Evolutionary conservation across 768 basidiomycete species (phyloP).

Genomic region (Mycena haematopus): DNA sequence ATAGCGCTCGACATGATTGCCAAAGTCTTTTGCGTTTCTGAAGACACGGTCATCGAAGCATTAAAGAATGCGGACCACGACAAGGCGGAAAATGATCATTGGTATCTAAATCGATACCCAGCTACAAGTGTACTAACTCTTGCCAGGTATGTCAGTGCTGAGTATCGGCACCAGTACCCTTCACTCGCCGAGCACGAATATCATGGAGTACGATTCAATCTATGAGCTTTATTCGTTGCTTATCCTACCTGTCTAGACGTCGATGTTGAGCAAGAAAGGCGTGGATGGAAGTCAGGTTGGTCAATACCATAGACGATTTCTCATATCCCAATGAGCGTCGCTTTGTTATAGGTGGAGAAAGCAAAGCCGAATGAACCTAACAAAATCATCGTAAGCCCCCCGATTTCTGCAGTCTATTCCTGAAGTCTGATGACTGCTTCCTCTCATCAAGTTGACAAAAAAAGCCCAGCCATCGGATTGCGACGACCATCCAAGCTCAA

Average conservation of each 20-base stretch:
- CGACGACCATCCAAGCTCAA: not conserved
- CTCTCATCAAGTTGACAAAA: not conserved
- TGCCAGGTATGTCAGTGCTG: slow-evolving; percentile 15
- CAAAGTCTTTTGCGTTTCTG: slow-evolving; percentile 13
- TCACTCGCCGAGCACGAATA: not conserved
- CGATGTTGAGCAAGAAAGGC: not conserved
- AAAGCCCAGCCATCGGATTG: not conserved
- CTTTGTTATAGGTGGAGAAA: not conserved
- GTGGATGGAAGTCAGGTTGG: not conserved
- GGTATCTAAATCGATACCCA: not conserved
- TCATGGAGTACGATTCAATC: not conserved
- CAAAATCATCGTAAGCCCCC: not conserved
- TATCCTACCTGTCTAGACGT: not conserved
- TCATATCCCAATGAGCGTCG: not conserved
- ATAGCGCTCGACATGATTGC: slow-evolving; percentile 4
- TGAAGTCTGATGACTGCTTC: not conserved
- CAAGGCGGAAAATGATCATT: slow-evolving; percentile 18
- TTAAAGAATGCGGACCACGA: slow-evolving; percentile 4
- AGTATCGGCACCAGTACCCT: slow-evolving; percentile 13
- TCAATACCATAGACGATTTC: not conserved
- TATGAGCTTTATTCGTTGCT: not conserved
- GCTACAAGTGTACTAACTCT: not conserved
- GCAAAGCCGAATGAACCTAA: not conserved
- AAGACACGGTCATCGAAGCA: slow-evolving; percentile 19
- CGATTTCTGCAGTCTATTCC: not conserved